Conservation (phyloP, 1,284 basidiomycete genomes). For the Ganoderma boninense region DNA sequence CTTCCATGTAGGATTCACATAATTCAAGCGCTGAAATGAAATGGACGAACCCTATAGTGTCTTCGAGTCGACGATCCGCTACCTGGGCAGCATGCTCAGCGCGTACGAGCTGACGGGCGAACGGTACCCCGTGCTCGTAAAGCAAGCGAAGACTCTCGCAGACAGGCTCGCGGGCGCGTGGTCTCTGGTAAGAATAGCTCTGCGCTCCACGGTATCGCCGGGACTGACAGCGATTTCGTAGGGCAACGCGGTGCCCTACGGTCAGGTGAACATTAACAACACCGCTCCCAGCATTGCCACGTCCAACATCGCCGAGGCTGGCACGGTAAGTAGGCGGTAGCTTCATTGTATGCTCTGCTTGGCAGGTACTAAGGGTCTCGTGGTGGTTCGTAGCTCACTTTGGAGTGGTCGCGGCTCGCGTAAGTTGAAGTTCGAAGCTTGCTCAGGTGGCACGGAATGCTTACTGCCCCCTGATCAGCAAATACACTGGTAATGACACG, state of each 20-base stretch:
- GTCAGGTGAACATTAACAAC: constrained; percentile 58
- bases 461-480: constrained; percentile 40
- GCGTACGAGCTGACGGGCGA: constrained; percentile 85
- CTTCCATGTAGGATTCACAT: background rate
- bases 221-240: constrained; percentile 32
- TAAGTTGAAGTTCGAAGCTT: constrained; percentile 26
- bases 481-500: constrained; percentile 65
- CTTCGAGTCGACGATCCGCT: constrained; percentile 93
- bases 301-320: constrained; percentile 75
- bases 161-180: constrained; percentile 75
- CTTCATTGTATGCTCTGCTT: too few relatives aligned
- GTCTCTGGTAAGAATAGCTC: constrained; percentile 52
- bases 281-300: constrained; percentile 51
- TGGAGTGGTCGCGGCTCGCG: constrained; percentile 54
- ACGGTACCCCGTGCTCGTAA: constrained; percentile 58
- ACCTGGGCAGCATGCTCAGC: constrained; percentile 73
- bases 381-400: constrained; percentile 46
- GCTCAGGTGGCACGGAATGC: background rate
- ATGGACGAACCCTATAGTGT: constrained; percentile 53
- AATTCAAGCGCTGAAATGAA: background rate
- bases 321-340: constrained; percentile 58
- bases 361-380: background rate
- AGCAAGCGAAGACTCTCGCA: constrained; percentile 74
- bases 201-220: background rate
- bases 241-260: constrained; percentile 62